Percentiles rank a stretch among this genome's conserved stretches.
Conservation (phyloP, 2,329 filamentous ascomycete genomes). For the Cercospora beticola region DNA sequence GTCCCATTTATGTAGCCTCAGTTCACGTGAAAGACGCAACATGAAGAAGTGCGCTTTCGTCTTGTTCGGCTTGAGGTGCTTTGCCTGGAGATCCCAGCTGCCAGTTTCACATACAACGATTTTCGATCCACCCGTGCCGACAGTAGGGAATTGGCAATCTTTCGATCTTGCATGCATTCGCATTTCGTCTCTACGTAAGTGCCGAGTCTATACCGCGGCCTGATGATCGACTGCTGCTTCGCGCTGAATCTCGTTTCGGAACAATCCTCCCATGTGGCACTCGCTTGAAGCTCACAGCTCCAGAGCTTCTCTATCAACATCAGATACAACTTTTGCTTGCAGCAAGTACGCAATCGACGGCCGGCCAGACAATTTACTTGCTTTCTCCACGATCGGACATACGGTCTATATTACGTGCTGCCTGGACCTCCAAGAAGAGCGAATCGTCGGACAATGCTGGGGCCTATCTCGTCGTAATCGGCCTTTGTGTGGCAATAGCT, state of each 20-base stretch:
- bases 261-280: not conserved
- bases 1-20: too few relatives aligned
- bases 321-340: not conserved
- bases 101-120: too few relatives aligned
- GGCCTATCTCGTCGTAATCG: constrained; percentile 92
- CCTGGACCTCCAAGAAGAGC: constrained; percentile 90
- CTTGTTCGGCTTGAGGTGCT: too few relatives aligned
- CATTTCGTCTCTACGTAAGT: not conserved
- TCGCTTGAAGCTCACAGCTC: not conserved
- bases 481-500: constrained; percentile 87
- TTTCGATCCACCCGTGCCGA: too few relatives aligned
- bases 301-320: not conserved
- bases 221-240: not conserved
- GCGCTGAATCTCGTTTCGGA: not conserved
- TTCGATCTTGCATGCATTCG: not conserved
- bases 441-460: constrained; percentile 92
- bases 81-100: too few relatives aligned
- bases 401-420: too few relatives aligned
- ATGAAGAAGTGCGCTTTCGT: too few relatives aligned
- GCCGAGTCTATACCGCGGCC: not conserved
- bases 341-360: not conserved
- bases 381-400: too few relatives aligned
- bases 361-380: not conserved
- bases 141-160: too few relatives aligned
- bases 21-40: too few relatives aligned